phyloP scores from a whole-genome alignment of 495 filamentous ascomycete species.

The Xylaria sp. region DNA sequence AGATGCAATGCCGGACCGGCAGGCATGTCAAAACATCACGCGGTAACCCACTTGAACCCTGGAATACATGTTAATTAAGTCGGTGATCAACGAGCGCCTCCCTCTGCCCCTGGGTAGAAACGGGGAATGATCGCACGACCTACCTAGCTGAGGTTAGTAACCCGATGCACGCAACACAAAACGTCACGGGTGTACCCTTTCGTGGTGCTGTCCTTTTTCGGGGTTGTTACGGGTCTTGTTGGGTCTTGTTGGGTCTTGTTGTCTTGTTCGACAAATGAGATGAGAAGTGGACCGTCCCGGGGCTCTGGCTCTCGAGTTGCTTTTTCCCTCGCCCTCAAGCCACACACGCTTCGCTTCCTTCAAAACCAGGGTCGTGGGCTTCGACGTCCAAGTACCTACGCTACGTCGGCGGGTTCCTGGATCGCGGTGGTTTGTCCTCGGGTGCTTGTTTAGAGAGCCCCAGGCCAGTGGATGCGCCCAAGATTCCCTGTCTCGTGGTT shows the following conservation, averaged over 20 bases:
- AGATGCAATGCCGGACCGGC: conserved; percentile 22
- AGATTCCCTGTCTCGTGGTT: conserved; percentile 8
- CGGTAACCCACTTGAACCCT: conserved; percentile 25
- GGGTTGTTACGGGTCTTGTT: conserved; percentile 31
- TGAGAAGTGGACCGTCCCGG: conserved; percentile 26
- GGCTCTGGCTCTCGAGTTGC: conserved; percentile 32
- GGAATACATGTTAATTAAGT: conserved; percentile 28
- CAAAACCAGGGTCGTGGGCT: conserved; percentile 21
- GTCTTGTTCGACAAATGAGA: conserved; percentile 22
- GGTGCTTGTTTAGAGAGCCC: not conserved
- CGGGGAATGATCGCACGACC: conserved; percentile 42
- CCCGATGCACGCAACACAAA: conserved; percentile 45
- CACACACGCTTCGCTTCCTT: conserved; percentile 8
- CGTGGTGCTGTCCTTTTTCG: conserved; percentile 29
- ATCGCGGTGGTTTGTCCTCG: not conserved
- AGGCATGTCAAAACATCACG: conserved; percentile 20
- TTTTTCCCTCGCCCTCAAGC: conserved; percentile 30
- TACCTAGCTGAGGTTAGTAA: conserved; percentile 35
- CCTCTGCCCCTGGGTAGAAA: conserved; percentile 33
- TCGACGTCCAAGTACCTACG: not conserved
- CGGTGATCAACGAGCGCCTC: conserved; percentile 37
- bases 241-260: no score
- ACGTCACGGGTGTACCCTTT: conserved; percentile 37
- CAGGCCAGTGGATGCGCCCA: conserved; percentile 1
- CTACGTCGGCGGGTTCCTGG: not conserved